Evolutionary conservation across 1,139 yeast genomes (phyloP).

Genomic region (Candida gigantensis): DNA sequence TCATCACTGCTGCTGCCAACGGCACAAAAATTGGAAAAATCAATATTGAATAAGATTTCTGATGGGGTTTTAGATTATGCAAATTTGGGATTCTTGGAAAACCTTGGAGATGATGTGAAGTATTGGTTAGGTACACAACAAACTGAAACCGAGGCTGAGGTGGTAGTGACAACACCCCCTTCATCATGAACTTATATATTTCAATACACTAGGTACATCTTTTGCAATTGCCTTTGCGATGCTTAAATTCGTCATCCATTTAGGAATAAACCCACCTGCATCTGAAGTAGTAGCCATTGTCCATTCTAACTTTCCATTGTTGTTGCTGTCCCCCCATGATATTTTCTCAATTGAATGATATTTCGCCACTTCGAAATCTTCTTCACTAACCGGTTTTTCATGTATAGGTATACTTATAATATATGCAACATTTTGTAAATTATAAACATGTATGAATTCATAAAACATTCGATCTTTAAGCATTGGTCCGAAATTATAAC

Average conservation of each 20-base stretch:
- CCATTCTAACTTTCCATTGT: constrained; percentile 49
- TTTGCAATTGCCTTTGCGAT: constrained; percentile 60
- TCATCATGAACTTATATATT: constrained; percentile 2
- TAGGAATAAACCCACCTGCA: constrained; percentile 68
- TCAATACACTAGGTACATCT: constrained; percentile 62
- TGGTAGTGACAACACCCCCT: no score
- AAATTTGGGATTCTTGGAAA: constrained; percentile 42
- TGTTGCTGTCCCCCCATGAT: constrained; percentile 29
- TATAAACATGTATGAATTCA: constrained; percentile 53
- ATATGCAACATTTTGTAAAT: constrained; percentile 33
- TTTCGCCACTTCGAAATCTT: constrained; percentile 35
- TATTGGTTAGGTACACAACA: constrained; percentile 33
- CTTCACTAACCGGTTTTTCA: constrained; percentile 22
- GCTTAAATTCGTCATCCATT: constrained; percentile 58
- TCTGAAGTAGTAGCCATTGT: constrained; percentile 63
- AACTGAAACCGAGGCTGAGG: not conserved
- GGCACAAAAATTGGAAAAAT: constrained; percentile 13
- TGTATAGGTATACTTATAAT: constrained; percentile 55
- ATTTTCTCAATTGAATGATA: constrained; percentile 65
- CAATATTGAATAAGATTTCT: constrained; percentile 18
- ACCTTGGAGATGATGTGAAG: constrained; percentile 47
- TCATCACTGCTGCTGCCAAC: no score
- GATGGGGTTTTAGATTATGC: constrained; percentile 29
- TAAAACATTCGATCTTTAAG: constrained; percentile 55
- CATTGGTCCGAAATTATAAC: constrained; percentile 53